These are phyloP conservation scores for Corymbia citriodora DNA, from an alignment of 441 rosid genomes.

Conservation along the genomic window DNA sequence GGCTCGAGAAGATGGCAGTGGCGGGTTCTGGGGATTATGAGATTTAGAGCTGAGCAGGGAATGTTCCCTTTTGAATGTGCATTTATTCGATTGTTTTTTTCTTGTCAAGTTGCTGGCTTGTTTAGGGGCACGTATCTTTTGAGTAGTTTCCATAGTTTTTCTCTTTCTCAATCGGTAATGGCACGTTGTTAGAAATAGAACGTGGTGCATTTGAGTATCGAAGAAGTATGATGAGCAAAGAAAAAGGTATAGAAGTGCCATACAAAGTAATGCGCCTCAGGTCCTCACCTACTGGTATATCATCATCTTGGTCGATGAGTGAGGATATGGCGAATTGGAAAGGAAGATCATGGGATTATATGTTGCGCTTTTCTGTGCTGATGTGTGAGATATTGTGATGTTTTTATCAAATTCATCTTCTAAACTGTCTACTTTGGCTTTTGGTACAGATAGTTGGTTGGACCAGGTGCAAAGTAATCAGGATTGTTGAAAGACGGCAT, in stretches of 20 bases:
- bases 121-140: neutral
- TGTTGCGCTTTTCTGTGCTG: neutral
- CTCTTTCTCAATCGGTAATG: neutral
- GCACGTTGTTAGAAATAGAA: neutral
- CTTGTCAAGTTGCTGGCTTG: neutral
- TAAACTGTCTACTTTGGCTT: slow-evolving; percentile 3
- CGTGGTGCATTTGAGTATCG: neutral
- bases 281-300: neutral
- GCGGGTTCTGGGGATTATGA: neutral
- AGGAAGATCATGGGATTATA: neutral
- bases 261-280: neutral
- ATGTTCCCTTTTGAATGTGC: neutral
- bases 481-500: slow-evolving; percentile 39
- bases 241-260: neutral
- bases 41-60: neutral
- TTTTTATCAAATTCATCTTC: neutral
- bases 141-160: neutral
- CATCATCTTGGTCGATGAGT: neutral
- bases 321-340: neutral
- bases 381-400: neutral
- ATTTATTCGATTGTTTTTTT: neutral
- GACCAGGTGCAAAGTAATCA: slow-evolving; percentile 2
- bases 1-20: neutral
- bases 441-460: slow-evolving; percentile 11
- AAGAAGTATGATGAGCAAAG: neutral